Conservation (phyloP, 83 land plant species). For the Picea abies region DNA sequence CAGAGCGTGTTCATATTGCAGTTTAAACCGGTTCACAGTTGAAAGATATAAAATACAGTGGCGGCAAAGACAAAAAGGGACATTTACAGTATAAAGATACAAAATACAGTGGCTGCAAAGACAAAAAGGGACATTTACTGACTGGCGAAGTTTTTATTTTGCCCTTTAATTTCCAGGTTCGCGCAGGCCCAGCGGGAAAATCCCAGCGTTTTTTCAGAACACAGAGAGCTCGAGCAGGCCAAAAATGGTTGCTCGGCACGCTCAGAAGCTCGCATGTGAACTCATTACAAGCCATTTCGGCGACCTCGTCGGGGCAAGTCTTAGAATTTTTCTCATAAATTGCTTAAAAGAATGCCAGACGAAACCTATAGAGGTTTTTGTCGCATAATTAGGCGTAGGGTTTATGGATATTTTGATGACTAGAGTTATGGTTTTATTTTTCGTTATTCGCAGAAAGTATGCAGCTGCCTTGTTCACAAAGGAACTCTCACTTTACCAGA, state of each 20-base stretch:
- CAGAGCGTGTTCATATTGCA: too few relatives aligned
- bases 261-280: constrained; percentile 37
- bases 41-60: too few relatives aligned
- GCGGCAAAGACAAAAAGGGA: too few relatives aligned
- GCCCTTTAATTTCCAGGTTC: too few relatives aligned
- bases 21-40: too few relatives aligned
- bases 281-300: constrained; percentile 55
- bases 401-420: not conserved
- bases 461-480: constrained; percentile 60
- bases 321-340: not conserved
- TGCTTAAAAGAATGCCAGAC: not conserved
- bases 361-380: constrained; percentile 1
- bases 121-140: too few relatives aligned
- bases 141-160: too few relatives aligned
- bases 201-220: too few relatives aligned
- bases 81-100: too few relatives aligned
- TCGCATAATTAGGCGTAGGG: not conserved
- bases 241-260: constrained; percentile 24
- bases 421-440: not conserved
- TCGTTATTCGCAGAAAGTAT: constrained; percentile 66
- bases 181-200: too few relatives aligned
- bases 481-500: constrained; percentile 63
- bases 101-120: too few relatives aligned
- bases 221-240: too few relatives aligned
- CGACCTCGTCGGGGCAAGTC: constrained; percentile 44